Evolutionary conservation across 2,329 filamentous ascomycete species (phyloP).

Genomic region (Aspergillus quadricinctus): DNA sequence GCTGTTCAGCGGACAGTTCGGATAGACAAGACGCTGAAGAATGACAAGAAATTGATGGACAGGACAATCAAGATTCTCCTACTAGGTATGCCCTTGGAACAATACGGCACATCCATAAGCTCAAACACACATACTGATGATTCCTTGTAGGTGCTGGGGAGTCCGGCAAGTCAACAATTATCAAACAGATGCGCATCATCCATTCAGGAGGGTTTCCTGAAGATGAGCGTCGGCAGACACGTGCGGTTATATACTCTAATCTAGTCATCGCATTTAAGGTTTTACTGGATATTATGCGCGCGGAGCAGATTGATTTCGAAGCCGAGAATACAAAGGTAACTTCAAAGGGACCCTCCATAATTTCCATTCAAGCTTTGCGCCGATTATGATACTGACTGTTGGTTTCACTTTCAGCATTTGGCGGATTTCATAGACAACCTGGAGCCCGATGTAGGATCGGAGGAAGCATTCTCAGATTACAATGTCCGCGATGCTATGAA

Average conservation of each 20-base stretch:
- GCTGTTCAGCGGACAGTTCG: slow-evolving; percentile 50
- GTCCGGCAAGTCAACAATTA: slow-evolving; percentile 90
- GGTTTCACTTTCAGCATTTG: slow-evolving; percentile 55
- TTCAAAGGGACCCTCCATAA: slow-evolving; percentile 7
- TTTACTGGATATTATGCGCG: slow-evolving; percentile 85
- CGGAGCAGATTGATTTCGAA: slow-evolving; percentile 75
- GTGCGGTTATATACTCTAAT: slow-evolving; percentile 93
- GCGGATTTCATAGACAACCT: slow-evolving; percentile 74
- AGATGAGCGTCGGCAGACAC: slow-evolving; percentile 86
- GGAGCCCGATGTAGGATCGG: slow-evolving; percentile 69
- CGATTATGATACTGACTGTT: background rate
- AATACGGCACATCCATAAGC: background rate
- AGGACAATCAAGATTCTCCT: slow-evolving; percentile 92
- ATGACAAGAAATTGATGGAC: slow-evolving; percentile 80
- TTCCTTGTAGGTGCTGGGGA: slow-evolving; percentile 73
- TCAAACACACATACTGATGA: background rate
- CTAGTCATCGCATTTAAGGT: slow-evolving; percentile 87
- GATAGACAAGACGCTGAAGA: slow-evolving; percentile 79
- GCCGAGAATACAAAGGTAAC: slow-evolving; percentile 73
- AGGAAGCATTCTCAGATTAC: slow-evolving; percentile 68
- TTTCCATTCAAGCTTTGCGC: background rate
- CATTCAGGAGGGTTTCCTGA: slow-evolving; percentile 89
- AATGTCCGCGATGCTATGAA: slow-evolving; percentile 70
- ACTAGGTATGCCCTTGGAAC: slow-evolving; percentile 60
- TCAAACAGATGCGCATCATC: slow-evolving; percentile 99